Base-by-base conservation (phyloP, 805 yeast genomes). In the Sporopachydermia quercuum region DNA sequence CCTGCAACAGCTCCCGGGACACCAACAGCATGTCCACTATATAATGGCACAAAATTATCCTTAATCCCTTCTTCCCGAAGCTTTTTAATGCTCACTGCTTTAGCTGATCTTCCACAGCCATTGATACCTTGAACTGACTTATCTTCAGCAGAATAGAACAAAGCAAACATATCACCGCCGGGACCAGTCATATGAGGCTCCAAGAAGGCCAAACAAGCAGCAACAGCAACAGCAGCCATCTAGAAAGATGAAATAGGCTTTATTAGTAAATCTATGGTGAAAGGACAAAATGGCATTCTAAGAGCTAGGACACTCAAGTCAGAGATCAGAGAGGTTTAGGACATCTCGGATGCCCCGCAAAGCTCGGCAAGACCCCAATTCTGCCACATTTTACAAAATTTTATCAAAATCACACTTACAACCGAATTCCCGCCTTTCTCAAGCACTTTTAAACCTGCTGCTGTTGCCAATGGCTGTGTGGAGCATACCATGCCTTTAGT, bases 1-100 rank as follows among this genome's bases (percentile, higher is more conserved):
- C 84, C 89, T 4, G 84, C 83, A 37, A 80, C 66, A 1, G 84
- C 78, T 3, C 93, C 93, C 0, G 91, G 91, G 3, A 81, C 86
- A 39, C 76, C 77, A 4, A 77, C 71, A 0, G 78, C 58, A 42
- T 72, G 73, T 3, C 75, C 68, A 2, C 83, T 76, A 19, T 60
- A 59, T 8, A 49, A 49, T 0, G 73, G 73, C 19, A 80, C 60
- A 49, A 84, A 65, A 18, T 60, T 56, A 33, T 71, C 62, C 5
- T 62, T 54, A 34, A 69, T 57, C 14, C 70, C 71, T 15, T 63
- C 59, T 38, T 65, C 51, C 43, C 58, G 53, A 3, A 76, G 62
- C 44, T 63, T 57, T 13, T 76, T 77, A 8, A 77, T 54, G 2
- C 65, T 54, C 5, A 74, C 46, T 15, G 58, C 56, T 11, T 63